Evolutionary conservation across 768 basidiomycete species (phyloP).

Genomic region (Dendrothele bispora): DNA sequence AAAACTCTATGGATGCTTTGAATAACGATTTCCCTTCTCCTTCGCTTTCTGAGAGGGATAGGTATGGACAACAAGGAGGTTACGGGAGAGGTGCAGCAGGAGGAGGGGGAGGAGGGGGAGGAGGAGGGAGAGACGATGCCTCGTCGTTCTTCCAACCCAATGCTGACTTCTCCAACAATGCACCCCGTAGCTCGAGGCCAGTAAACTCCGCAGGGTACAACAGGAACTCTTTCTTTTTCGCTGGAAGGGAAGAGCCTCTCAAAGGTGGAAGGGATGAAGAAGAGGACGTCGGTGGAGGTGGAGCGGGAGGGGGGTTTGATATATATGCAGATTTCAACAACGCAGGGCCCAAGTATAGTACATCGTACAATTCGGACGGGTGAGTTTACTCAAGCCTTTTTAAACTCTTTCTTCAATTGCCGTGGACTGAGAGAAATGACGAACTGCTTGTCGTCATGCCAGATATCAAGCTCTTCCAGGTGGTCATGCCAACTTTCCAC

Average conservation of each 20-base stretch:
- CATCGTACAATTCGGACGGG: slow-evolving; percentile 43
- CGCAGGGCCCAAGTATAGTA: slow-evolving; percentile 73
- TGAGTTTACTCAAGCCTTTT: slow-evolving; percentile 26
- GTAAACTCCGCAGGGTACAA: slow-evolving; percentile 72
- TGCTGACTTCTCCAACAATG: slow-evolving; percentile 41
- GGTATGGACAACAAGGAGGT: slow-evolving; percentile 15
- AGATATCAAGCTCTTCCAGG: slow-evolving; percentile 50
- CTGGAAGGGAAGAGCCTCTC: slow-evolving; percentile 73
- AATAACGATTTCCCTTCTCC: slow-evolving; percentile 50
- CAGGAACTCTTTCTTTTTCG: slow-evolving; percentile 61
- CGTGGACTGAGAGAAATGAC: not conserved
- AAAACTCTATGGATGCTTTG: slow-evolving; percentile 60
- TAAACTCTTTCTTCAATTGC: not conserved
- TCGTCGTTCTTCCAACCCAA: slow-evolving; percentile 69
- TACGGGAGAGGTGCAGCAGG: too few relatives aligned
- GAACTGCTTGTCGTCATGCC: not conserved
- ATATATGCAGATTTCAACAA: slow-evolving; percentile 92
- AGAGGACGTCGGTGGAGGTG: slow-evolving; percentile 39
- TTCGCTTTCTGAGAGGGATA: slow-evolving; percentile 19
- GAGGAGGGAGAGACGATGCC: slow-evolving; percentile 59
- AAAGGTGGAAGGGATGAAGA: slow-evolving; percentile 80
- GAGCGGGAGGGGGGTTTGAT: slow-evolving; percentile 59
- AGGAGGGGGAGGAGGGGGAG: too few relatives aligned
- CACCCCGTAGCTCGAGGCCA: slow-evolving; percentile 62
- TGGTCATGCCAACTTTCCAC: too few relatives aligned